Base-by-base conservation (phyloP, 2,329 filamentous ascomycete species). In the Lecanosticta acicola region DNA sequence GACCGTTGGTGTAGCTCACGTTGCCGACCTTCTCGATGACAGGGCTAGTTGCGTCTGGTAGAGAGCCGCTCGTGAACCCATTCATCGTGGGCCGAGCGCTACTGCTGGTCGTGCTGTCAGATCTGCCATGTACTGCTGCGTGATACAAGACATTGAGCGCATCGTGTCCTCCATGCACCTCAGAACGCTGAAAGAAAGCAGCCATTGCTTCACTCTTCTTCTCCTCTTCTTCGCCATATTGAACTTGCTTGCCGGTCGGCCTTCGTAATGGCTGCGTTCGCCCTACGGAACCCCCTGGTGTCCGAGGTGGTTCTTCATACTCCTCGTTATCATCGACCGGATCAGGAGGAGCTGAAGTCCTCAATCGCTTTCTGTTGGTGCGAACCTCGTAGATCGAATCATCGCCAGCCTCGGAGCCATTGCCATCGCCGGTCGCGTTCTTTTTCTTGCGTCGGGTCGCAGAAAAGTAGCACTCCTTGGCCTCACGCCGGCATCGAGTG, bases 381-480 rank as follows among this genome's bases (percentile, higher is more conserved):
- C 84, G 79, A 24, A 84, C 64, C 48, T 84, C 79, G 64, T 87
- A 87, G 53, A 87, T 83, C 57, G 64, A 65, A 13, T 62, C 59
- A 13, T 72, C 69, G 24, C 62, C 60, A 35, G 71, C 70, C 2
- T 73, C 68, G 5, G 60, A 55, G 21, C 64, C 66, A 42, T 66
- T 68, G 46, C 72, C 74, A 10, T 56, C 54, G 11, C 37, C 46
- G 32, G 42, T 53, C 19, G 71, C 80, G 39, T 77, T 77, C 75
- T 93, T 94, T 64, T 89, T 81, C 80, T 97, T 97, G 63, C 93
- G 83, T 41, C 93, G 79, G 24, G 90, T 97, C 16, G 89, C 87
- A 52, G 89, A 94, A 74, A 98, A 98, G 76, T 85, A 94, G 73
- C 93, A 98, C 61, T 95, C 85, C 68, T 97, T 97, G 71, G 84